A percentile compares a stretch with the other conserved stretches of the same genome.
Evolutionary conservation across 495 filamentous ascomycete genomes (phyloP).

Genomic region (Oleoguttula mirabilis): DNA sequence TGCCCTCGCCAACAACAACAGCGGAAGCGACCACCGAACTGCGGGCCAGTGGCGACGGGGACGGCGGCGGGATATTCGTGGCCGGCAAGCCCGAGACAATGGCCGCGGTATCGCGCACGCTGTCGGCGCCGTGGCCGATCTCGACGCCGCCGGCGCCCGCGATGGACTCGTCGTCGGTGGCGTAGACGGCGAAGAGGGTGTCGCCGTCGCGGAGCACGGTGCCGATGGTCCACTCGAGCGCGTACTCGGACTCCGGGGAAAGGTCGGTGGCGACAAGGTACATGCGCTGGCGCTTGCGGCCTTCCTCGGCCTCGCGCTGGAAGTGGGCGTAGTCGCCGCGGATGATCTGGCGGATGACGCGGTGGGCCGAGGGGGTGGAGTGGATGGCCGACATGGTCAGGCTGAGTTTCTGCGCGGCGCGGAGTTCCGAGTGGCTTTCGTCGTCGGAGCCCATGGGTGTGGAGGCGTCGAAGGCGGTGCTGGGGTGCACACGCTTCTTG

Average conservation of each 20-base stretch:
- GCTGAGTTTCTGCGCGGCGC: slow-evolving; percentile 69
- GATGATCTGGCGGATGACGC: slow-evolving; percentile 75
- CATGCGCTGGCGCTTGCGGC: slow-evolving; percentile 61
- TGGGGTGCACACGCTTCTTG: slow-evolving; percentile 64
- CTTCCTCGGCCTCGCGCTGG: slow-evolving; percentile 59
- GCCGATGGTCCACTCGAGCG: slow-evolving; percentile 92
- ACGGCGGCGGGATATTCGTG: slow-evolving; percentile 7
- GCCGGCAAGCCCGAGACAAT: slow-evolving; percentile 24
- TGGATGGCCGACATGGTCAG: slow-evolving; percentile 68
- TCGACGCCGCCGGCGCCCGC: slow-evolving; percentile 44
- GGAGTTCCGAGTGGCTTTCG: slow-evolving; percentile 75
- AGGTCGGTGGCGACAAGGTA: slow-evolving; percentile 90
- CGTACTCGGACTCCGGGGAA: slow-evolving; percentile 85
- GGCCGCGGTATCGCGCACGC: slow-evolving; percentile 58
- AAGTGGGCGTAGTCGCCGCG: slow-evolving; percentile 71
- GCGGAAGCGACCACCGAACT: background rate
- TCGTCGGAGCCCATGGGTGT: slow-evolving; percentile 79
- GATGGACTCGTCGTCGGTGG: slow-evolving; percentile 62
- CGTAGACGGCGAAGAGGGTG: slow-evolving; percentile 83
- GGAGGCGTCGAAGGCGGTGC: slow-evolving; percentile 65
- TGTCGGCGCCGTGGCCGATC: slow-evolving; percentile 47
- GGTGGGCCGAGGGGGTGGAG: slow-evolving; percentile 59
- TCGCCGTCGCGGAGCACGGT: slow-evolving; percentile 92
- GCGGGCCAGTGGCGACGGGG: slow-evolving; percentile 13
- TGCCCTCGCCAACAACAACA: too few species aligned